phyloP scores from a whole-genome alignment of 495 filamentous ascomycete genomes.

The Penicillium coprophilum region DNA sequence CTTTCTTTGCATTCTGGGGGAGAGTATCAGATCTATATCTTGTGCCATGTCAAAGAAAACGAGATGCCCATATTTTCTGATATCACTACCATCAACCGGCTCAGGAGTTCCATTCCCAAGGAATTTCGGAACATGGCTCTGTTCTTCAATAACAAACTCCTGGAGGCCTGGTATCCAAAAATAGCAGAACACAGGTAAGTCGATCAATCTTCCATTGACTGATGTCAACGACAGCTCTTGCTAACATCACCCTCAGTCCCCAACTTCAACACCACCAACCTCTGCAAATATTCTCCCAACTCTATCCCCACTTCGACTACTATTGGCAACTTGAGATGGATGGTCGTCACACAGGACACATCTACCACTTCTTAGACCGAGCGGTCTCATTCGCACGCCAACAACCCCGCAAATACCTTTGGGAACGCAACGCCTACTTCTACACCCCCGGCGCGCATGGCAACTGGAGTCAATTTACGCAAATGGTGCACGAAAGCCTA shows the following conservation, averaged over 20 bases:
- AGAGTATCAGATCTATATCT: slow-evolving; percentile 73
- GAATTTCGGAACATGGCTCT: slow-evolving; percentile 68
- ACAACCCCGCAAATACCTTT: slow-evolving; percentile 66
- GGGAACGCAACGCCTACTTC: slow-evolving; percentile 73
- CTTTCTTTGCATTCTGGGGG: slow-evolving; percentile 69
- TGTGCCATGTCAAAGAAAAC: slow-evolving; percentile 69
- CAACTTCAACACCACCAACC: slow-evolving; percentile 36
- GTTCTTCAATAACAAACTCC: slow-evolving; percentile 57
- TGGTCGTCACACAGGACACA: slow-evolving; percentile 66
- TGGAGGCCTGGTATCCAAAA: slow-evolving; percentile 33
- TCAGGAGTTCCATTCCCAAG: slow-evolving; percentile 52
- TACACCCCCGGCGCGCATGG: slow-evolving; percentile 68
- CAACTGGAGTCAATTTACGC: slow-evolving; percentile 54
- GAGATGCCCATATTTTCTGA: slow-evolving; percentile 52
- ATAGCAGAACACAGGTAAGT: slow-evolving; percentile 30
- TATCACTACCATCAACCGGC: slow-evolving; percentile 47
- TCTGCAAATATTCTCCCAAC: slow-evolving; percentile 56
- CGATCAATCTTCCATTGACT: neutral
- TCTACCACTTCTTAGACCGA: slow-evolving; percentile 67
- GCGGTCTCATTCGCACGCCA: slow-evolving; percentile 56
- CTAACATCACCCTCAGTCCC: slow-evolving; percentile 13
- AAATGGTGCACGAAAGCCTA: slow-evolving; percentile 47
- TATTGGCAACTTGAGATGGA: slow-evolving; percentile 80
- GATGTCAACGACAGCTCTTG: neutral
- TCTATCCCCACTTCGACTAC: slow-evolving; percentile 69